phyloP scores from a whole-genome alignment of 2,329 filamentous ascomycete species.

The Paramyrothecium roridum region DNA sequence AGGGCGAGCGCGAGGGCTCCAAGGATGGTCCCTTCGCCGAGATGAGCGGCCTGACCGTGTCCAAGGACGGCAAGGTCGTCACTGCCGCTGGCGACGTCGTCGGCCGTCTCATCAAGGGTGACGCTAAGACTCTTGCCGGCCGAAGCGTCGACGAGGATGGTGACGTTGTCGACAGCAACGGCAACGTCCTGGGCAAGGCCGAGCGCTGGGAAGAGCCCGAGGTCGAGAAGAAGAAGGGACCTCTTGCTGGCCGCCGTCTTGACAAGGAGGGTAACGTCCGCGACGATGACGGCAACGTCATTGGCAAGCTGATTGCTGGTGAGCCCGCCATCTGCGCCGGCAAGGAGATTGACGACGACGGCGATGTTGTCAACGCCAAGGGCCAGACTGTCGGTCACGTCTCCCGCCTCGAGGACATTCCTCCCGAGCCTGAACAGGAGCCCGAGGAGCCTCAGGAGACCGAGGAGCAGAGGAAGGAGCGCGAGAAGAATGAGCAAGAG shows the following conservation, averaged over 20 bases:
- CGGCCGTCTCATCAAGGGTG: conserved; percentile 67
- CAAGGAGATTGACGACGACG: conserved; percentile 68
- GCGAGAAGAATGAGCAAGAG: conserved; percentile 54
- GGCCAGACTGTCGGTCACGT: conserved; percentile 66
- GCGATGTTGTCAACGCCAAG: conserved; percentile 68
- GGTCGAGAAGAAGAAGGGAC: conserved; percentile 48
- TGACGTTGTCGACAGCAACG: conserved; percentile 76
- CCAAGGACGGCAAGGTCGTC: conserved; percentile 66
- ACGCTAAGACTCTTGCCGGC: conserved; percentile 69
- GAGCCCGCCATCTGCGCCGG: conserved; percentile 61
- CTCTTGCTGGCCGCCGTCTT: conserved; percentile 51
- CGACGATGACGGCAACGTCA: conserved; percentile 55
- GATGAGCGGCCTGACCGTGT: conserved; percentile 60
- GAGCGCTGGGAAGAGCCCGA: conserved; percentile 58
- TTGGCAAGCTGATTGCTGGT: conserved; percentile 69
- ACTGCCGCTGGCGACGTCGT: conserved; percentile 67
- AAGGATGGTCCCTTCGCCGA: conserved; percentile 70
- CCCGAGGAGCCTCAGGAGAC: conserved; percentile 50
- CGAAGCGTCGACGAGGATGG: conserved; percentile 78
- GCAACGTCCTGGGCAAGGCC: conserved; percentile 54
- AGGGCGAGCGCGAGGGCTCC: conserved; percentile 59
- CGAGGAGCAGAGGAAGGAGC: conserved; percentile 48
- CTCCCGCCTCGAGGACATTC: conserved; percentile 61
- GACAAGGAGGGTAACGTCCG: conserved; percentile 59
- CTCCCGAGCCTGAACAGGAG: conserved; percentile 37